phyloP scores from a whole-genome alignment of 768 basidiomycete genomes.

The Lentinula guzmanii region DNA sequence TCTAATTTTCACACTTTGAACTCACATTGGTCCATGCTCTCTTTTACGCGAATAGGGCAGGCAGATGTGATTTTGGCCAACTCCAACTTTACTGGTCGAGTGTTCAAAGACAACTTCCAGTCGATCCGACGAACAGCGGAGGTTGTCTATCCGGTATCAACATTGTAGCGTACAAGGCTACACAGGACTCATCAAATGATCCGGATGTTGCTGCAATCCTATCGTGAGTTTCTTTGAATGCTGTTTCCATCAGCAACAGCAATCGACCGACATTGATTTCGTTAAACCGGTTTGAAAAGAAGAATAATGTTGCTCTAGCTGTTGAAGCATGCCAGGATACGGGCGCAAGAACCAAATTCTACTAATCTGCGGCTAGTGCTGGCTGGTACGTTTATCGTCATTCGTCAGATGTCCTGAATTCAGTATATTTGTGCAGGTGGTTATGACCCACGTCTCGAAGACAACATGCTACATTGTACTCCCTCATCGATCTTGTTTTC shows the following conservation, averaged over 20 bases:
- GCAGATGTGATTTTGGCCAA: slow-evolving; percentile 91
- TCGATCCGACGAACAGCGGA: slow-evolving; percentile 55
- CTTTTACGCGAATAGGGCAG: slow-evolving; percentile 46
- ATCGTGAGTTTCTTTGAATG: slow-evolving; percentile 43
- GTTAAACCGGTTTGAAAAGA: slow-evolving; percentile 91
- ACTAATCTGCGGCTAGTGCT: slow-evolving; percentile 63
- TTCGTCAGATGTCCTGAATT: not conserved
- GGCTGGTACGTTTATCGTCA: slow-evolving; percentile 46
- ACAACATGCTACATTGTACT: slow-evolving; percentile 71
- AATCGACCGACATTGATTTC: slow-evolving; percentile 74
- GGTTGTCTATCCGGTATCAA: slow-evolving; percentile 97
- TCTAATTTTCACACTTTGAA: not conserved
- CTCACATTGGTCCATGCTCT: not conserved
- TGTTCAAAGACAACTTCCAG: slow-evolving; percentile 73
- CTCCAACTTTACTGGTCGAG: slow-evolving; percentile 81
- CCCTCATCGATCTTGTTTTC: slow-evolving; percentile 53
- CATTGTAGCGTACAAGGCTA: slow-evolving; percentile 56
- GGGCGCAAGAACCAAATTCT: slow-evolving; percentile 20
- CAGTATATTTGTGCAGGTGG: slow-evolving; percentile 49
- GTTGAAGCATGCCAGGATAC: slow-evolving; percentile 64
- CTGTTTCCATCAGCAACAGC: slow-evolving; percentile 23
- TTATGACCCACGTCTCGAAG: slow-evolving; percentile 81
- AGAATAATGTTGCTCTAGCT: slow-evolving; percentile 87
- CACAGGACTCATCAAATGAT: slow-evolving; percentile 32
- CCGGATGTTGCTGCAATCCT: slow-evolving; percentile 47